Evolutionary conservation across 2,329 filamentous ascomycete species (phyloP).

Genomic region (Aspergillus alliaceus): DNA sequence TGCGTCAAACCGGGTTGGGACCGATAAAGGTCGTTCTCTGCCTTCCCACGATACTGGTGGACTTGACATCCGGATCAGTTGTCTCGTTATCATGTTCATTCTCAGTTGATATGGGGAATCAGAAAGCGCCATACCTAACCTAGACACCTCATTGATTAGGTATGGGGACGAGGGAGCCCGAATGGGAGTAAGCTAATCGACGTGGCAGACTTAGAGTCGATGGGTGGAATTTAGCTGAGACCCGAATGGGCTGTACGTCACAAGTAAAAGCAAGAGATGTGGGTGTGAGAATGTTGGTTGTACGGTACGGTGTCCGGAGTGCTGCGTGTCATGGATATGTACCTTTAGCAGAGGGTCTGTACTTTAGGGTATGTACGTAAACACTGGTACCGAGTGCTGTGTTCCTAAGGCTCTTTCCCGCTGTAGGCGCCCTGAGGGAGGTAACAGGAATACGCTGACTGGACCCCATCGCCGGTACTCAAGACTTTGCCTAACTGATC

Average conservation of each 20-base stretch:
- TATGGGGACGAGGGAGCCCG: background rate
- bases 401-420: background rate
- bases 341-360: no score
- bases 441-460: background rate
- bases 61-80: background rate
- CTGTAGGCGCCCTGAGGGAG: background rate
- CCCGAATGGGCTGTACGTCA: constrained; percentile 1
- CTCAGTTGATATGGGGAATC: background rate
- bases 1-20: background rate
- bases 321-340: background rate
- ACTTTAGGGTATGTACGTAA: background rate
- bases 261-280: background rate
- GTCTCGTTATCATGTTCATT: background rate
- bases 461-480: background rate
- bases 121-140: background rate
- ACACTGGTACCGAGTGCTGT: background rate
- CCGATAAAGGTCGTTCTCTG: background rate
- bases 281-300: background rate
- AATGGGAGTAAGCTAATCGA: background rate
- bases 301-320: background rate
- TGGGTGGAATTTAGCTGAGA: background rate
- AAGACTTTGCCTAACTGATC: background rate
- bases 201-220: background rate
- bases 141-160: background rate
- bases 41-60: background rate